Base-by-base conservation (phyloP, 208 protist genomes). In the Crithidia expoeki region DNA sequence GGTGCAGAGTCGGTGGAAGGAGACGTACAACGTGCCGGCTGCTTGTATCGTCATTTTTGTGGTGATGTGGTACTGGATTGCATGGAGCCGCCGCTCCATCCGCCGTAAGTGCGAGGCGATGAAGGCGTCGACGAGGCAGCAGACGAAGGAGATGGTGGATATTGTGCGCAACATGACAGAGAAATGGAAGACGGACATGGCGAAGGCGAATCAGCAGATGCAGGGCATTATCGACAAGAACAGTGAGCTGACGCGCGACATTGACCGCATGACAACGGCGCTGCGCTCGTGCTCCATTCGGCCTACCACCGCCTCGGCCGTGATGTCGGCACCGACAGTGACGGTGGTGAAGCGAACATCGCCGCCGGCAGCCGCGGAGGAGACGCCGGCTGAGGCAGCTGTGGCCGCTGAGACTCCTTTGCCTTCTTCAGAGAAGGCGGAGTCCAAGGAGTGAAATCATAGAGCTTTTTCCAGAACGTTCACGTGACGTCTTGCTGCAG, bases 221-320 rank as follows among this genome's bases (percentile, higher is more conserved):
- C 76, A 94, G 59, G 65, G 72, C 46, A 92, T 94, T 62, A 81
- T 94, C 32, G 86, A 90, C 68, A 92, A 94, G 66, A 94, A 94
- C 81, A 88, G 89, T 60, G 79, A 83, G 38, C 68, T 94, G 47
- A 92, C 89, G 47, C 79, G 74, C 30, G 86, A 91, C 57, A 92
- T 94, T 68, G 89, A 94, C 65, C 89, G 84, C 49, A 82, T 92
- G 89, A 94, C 89, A 0, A 87, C 83, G 4, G 86, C 84, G 0
- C 79, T 94, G 51, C 89, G 89, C 30, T 86, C 84, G 19, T 94
- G 88, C 76, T 85, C 80, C 11, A 70, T 86, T 30, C 78, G 71
- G 9, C 70, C 78, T 19, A 83, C 76, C 33, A 27, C 69, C 1
- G 57, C 59, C 3, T 50, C 68, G 2, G 33, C 68, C 16, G 36